Base-by-base conservation (phyloP, 768 basidiomycete genomes). In the Suillus bovinus region DNA sequence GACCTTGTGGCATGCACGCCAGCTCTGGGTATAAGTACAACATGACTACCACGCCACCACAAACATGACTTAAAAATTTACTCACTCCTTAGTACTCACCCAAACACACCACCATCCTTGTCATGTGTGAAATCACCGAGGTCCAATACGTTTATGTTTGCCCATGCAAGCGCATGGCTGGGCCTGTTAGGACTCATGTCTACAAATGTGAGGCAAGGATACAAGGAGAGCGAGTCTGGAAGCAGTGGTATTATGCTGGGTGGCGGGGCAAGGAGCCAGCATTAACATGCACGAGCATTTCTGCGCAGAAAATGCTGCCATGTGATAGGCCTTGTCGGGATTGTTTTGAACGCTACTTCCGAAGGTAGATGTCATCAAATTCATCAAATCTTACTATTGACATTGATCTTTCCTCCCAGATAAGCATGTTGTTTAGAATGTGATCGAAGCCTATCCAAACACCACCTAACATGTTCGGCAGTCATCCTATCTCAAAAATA, bases 51-150 rank as follows among this genome's bases (percentile, higher is more conserved):
- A 27, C 4, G 4, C 8, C 24, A 20, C 10, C 6, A 39, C 9
- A 20, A 9, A 9, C 54, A 56, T 27, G 39, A 27, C 16, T 24
- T 27, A 20, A 20, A 31, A 27, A 39, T n/a, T n/a, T n/a, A n/a
- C 36, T 2, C 16, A 11, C 36, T 10, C 24, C 17, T 39, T 10
- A n/a, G 29, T n/a, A 29, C 29, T 31, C 36, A 39, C 17, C 38
- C 55, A 27, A 39, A 17, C 24, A 20, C 24, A 4, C 16, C 9
- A 20, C 36, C 3, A 27, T 22, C 24, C 17, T 56, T n/a, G 20
- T 13, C 34, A 56, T 56, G 55, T 56, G 55, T 24, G 55, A 56
- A 10, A 56, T 56, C 24, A 56, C 4, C 10, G 55, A 56, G 24
- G 10, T 27, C 36, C 55, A 56, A 39, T 56, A 39, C 36, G 16